Evolutionary conservation across 2,329 filamentous ascomycete genomes (phyloP), one percentile per base, ranked within the genome.

Genomic region (Shiraia bambusicola): DNA sequence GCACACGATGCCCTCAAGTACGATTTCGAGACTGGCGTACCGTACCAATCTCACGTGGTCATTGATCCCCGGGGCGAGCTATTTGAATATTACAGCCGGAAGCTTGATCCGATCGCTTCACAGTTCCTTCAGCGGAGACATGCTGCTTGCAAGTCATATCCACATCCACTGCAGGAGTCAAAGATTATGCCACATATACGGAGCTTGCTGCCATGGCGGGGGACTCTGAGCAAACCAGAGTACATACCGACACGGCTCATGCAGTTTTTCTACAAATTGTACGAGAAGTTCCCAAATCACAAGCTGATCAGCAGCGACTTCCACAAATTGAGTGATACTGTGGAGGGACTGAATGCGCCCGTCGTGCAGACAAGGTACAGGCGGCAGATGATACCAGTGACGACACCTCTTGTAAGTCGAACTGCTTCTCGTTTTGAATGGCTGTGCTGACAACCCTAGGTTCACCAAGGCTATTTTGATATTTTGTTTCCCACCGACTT

Each of bases 401-500:
- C 83, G 4, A 98, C 93, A 4, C 90, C 92, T 39, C 79, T 95
- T 66, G 93, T 95, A 75, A 71, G 85, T 72, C 11, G n/a, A 10
- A 32, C 8, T 11, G 4, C 13, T n/a, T 2, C 14, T 8, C 37
- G 19, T n/a, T 16, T 13, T n/a, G 7, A 17, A 10, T 25, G 22
- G 2, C 6, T 11, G 14, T 3, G 6, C 22, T 34, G 32, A 42
- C 49, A 28, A 56, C n/a, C 22, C 22, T 17, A 94, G 88, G 88
- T 96, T 34, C 91, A 97, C 67, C 94, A 98, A 73, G 94, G 93
- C 32, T 97, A 95, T 71, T 98, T 98, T 65, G 94, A 98, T 66
- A 96, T 98, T 59, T 84, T 98, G 65, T 98, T 98, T 73, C 93
- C 93, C 0, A 98, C 93, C 9, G 87, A 98, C 70, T 98, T 98